Percentiles rank a stretch among this genome's conserved stretches.
These are phyloP conservation scores for Clohesyomyces aquaticus DNA, from an alignment of 495 filamentous ascomycete genomes.

Conservation along the genomic window DNA sequence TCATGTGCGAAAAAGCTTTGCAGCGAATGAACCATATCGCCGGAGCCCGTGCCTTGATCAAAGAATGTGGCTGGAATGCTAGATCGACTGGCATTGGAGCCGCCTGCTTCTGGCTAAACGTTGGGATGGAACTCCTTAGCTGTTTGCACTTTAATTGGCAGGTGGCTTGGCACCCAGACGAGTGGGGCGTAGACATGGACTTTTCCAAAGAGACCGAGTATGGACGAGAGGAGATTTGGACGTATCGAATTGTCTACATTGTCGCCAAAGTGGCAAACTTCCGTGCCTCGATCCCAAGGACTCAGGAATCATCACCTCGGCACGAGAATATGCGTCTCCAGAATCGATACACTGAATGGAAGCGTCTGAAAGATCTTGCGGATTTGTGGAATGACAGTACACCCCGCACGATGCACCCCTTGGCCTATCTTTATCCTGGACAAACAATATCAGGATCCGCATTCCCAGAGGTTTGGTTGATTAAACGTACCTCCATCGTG, in stretches of 20 bases:
- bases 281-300: conserved; percentile 64
- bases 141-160: conserved; percentile 88
- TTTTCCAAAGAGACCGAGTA: conserved; percentile 57
- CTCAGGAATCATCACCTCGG: conserved; percentile 59
- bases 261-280: conserved; percentile 88
- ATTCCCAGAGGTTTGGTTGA: conserved; percentile 90
- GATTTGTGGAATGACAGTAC: conserved; percentile 78
- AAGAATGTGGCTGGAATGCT: conserved; percentile 89
- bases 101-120: conserved; percentile 94
- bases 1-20: conserved; percentile 77
- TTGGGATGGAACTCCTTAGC: conserved; percentile 84
- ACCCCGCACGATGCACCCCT: conserved; percentile 84
- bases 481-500: conserved; percentile 78
- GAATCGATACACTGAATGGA: conserved; percentile 75
- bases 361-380: conserved; percentile 69
- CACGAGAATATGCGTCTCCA: conserved; percentile 66
- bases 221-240: conserved; percentile 83
- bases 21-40: conserved; percentile 86
- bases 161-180: conserved; percentile 87
- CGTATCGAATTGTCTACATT: conserved; percentile 86
- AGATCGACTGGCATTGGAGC: conserved; percentile 76
- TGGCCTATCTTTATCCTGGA: conserved; percentile 72
- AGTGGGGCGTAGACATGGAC: conserved; percentile 88
- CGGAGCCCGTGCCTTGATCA: conserved; percentile 83
- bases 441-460: conserved; percentile 69